Percentiles rank a stretch among this genome's conserved stretches.
phyloP scores from a whole-genome alignment of 768 basidiomycete genomes.

The Chalciporus piperatus region DNA sequence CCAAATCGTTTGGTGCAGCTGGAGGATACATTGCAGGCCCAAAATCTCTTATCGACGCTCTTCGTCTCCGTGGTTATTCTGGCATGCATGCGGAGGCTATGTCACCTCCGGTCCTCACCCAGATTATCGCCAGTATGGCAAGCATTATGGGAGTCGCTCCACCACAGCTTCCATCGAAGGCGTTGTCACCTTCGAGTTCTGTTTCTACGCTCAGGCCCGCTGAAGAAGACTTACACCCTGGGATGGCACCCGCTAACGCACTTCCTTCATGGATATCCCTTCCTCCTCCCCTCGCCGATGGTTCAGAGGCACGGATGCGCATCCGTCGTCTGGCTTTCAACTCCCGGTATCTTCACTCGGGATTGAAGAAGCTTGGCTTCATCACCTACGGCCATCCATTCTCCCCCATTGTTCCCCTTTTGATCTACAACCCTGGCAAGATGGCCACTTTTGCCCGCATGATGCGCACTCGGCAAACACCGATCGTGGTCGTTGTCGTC shows the following conservation, averaged over 20 bases:
- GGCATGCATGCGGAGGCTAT: slow-evolving; percentile 88
- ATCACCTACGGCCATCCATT: slow-evolving; percentile 92
- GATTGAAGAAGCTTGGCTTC: slow-evolving; percentile 88
- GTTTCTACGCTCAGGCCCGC: slow-evolving; percentile 25
- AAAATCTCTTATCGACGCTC: slow-evolving; percentile 74
- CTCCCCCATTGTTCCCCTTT: slow-evolving; percentile 89
- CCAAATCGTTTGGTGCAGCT: slow-evolving; percentile 89
- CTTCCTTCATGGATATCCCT: slow-evolving; percentile 81
- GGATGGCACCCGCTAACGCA: slow-evolving; percentile 60
- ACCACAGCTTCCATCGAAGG: slow-evolving; percentile 31
- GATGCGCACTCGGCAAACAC: slow-evolving; percentile 75
- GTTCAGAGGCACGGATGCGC: slow-evolving; percentile 78
- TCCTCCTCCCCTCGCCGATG: slow-evolving; percentile 69
- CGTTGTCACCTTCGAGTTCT: slow-evolving; percentile 32
- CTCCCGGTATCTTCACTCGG: slow-evolving; percentile 85
- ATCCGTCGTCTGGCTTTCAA: slow-evolving; percentile 93
- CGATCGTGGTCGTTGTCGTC: slow-evolving; percentile 87
- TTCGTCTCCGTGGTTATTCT: slow-evolving; percentile 79
- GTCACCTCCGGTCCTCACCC: slow-evolving; percentile 86
- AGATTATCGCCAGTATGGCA: slow-evolving; percentile 89
- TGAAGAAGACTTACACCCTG: slow-evolving; percentile 56
- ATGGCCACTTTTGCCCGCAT: slow-evolving; percentile 88
- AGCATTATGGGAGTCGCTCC: slow-evolving; percentile 88
- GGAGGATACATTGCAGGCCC: slow-evolving; percentile 93
- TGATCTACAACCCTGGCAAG: slow-evolving; percentile 92